Base-by-base conservation (phyloP, 202 grass and related monocot genomes). In the Carex arenaria region DNA sequence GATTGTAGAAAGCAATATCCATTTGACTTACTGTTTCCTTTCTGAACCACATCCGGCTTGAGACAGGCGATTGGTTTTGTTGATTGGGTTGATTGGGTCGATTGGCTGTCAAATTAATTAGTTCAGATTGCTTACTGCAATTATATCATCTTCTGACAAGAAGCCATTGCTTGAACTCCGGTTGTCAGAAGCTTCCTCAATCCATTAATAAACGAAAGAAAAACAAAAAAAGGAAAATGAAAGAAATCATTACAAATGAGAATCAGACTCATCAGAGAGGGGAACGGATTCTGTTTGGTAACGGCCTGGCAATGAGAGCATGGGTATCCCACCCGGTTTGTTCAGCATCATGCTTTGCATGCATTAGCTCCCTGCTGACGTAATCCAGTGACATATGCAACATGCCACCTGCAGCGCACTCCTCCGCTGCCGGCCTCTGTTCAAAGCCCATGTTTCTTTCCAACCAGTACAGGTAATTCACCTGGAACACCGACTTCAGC, bases 401-500 rank as follows among this genome's bases (percentile, higher is more conserved):
- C 80, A 85, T 85, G 85, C 93, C 93, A 74, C 91, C 91, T 68
- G 89, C 86, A 11, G 84, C 64, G 72, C 92, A 95, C 22, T 90
- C 93, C 53, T 86, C 59, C 2, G 86, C 82, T 80, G 80, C 81
- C 53, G 82, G 84, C 76, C 69, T 89, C 82, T 80, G 63, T 84
- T 87, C 86, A 57, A 93, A 87, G 6, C 89, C 94, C 32, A 82
- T 81, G 84, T 95, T 91, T 84, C 86, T 95, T 85, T 98, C 95
- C 83, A 98, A 78, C 93, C 95, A 98, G 45, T 95, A 95, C 4
- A 98, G 72, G 88, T 98, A 98, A 87, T 84, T 98, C 80, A 88
- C 91, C 42, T 98, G 95, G 79, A 95, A 98, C 63, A 95, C 53
- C 38, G 95, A 95, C 71, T 92, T 95, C 67, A 98, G 86, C 93